phyloP scores from a whole-genome alignment of 2,329 filamentous ascomycete species.

The Colletotrichum noveboracense region DNA sequence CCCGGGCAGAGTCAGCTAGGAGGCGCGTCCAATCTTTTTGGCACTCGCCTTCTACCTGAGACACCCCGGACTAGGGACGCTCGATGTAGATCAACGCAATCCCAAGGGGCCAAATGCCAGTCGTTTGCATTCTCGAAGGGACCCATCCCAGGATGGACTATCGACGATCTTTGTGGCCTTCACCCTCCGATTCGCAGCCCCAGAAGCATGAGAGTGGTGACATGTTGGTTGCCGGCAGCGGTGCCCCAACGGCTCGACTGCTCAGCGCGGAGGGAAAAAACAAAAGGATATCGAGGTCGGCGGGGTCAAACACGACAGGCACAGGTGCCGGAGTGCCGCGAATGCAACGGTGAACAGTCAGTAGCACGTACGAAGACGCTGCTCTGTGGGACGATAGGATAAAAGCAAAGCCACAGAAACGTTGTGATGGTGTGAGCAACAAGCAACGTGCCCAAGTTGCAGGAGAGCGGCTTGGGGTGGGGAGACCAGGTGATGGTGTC shows the following conservation, averaged over 20 bases:
- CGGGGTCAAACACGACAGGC: conserved; percentile 1
- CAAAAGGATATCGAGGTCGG: background rate
- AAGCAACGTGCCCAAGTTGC: background rate
- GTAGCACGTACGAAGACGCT: background rate
- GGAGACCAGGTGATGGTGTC: conserved; percentile 18
- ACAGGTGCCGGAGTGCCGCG: conserved; percentile 8
- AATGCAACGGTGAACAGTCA: background rate
- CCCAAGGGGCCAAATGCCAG: background rate
- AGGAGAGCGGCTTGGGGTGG: background rate
- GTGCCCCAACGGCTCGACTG: background rate
- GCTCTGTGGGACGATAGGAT: background rate
- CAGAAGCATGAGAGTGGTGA: background rate
- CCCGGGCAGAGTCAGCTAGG: background rate
- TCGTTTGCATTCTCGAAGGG: conserved; percentile 18
- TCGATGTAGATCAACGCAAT: conserved; percentile 11
- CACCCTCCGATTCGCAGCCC: background rate
- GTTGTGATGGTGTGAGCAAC: background rate
- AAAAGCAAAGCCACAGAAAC: background rate
- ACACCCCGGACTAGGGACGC: conserved; percentile 7
- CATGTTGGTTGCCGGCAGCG: background rate
- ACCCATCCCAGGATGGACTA: background rate
- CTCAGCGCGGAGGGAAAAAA: background rate
- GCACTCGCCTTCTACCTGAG: background rate
- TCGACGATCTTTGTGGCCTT: conserved; percentile 11
- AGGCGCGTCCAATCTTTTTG: background rate